Evolutionary conservation across 176 grass and related monocot species (phyloP).

Genomic region (Carex littledalei): DNA sequence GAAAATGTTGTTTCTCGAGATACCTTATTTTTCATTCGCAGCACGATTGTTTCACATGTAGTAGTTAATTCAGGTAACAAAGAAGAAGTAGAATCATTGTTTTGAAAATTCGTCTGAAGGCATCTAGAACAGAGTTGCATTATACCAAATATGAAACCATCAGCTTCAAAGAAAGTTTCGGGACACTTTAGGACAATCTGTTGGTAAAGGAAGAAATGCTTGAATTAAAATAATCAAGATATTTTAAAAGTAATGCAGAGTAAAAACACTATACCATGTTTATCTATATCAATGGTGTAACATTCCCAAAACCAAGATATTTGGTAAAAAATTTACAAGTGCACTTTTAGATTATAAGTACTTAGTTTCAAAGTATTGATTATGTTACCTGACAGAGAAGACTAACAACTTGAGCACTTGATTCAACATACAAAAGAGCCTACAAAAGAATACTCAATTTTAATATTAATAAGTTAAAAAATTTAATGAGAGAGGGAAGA

Average conservation of each 20-base stretch:
- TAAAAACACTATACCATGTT: not conserved
- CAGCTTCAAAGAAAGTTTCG: conserved; percentile 65
- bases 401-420: conserved; percentile 39
- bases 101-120: conserved; percentile 52
- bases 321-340: not conserved
- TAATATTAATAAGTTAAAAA: conserved; percentile 4
- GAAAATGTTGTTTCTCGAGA: conserved; percentile 3
- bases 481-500: not conserved
- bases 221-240: not conserved
- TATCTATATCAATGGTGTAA: not conserved
- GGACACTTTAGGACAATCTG: conserved; percentile 77
- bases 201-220: not conserved
- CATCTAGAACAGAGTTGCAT: conserved; percentile 60
- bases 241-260: not conserved
- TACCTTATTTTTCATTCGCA: conserved; percentile 71
- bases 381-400: conserved; percentile 67
- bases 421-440: conserved; percentile 69
- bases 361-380: conserved; percentile 2
- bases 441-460: conserved; percentile 38
- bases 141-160: conserved; percentile 51
- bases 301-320: not conserved
- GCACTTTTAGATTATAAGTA: not conserved
- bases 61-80: conserved; percentile 67
- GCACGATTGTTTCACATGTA: conserved; percentile 47
- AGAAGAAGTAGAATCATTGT: conserved; percentile 34